phyloP scores from a whole-genome alignment of 352 stramenopile species.

The Albugo candida region DNA sequence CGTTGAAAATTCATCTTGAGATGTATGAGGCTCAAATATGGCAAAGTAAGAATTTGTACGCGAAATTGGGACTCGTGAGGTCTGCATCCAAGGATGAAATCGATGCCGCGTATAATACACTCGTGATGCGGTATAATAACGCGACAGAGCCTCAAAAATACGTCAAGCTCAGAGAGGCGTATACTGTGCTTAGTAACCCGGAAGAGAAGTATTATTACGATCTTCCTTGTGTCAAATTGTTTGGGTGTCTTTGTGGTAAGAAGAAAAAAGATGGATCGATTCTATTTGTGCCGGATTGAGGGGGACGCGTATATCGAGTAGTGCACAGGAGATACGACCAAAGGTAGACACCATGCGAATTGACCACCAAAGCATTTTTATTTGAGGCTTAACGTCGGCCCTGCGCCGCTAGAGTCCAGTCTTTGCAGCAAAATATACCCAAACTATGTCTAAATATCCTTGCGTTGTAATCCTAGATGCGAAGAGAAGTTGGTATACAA shows the following conservation, averaged over 20 bases:
- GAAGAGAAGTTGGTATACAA: background rate
- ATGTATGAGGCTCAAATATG: constrained; percentile 58
- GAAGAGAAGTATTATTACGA: constrained; percentile 78
- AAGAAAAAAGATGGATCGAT: constrained; percentile 59
- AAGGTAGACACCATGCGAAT: too few species aligned
- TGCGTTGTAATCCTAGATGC: constrained; percentile 67
- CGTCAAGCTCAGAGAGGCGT: constrained; percentile 60
- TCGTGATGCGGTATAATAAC: constrained; percentile 75
- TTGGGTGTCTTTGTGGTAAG: constrained; percentile 51
- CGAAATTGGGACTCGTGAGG: constrained; percentile 59
- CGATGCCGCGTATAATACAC: constrained; percentile 53
- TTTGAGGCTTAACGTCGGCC: too few species aligned
- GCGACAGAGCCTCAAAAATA: constrained; percentile 70
- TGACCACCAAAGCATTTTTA: too few species aligned
- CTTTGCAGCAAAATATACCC: background rate
- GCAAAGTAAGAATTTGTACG: constrained; percentile 59
- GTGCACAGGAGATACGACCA: too few species aligned
- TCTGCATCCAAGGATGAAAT: constrained; percentile 50
- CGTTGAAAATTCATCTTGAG: constrained; percentile 35
- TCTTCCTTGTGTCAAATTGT: constrained; percentile 65
- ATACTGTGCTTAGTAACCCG: constrained; percentile 48
- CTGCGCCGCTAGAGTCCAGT: too few species aligned
- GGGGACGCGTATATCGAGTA: background rate
- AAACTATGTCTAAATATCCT: constrained; percentile 65
- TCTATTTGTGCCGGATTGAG: constrained; percentile 47